Evolutionary conservation across 108 stramenopile genomes (phyloP).

Genomic region (Seminavis robusta): DNA sequence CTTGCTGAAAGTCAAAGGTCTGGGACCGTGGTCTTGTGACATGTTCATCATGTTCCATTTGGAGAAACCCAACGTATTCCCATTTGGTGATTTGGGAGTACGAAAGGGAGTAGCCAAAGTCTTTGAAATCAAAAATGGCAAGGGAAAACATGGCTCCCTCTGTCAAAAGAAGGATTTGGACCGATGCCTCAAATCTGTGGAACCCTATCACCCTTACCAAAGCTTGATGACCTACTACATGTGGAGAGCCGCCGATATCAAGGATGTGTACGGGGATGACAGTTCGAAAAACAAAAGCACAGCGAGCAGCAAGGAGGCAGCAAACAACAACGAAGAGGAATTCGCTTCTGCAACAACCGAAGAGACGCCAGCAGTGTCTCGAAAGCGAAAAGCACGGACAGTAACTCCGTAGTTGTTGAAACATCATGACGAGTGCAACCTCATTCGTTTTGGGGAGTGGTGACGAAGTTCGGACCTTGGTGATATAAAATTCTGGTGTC

Average conservation of each 20-base stretch:
- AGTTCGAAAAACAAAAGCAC: too few relatives aligned
- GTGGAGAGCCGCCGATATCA: slow-evolving; percentile 43
- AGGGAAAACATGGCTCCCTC: slow-evolving; percentile 17
- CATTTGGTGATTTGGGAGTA: slow-evolving; percentile 64
- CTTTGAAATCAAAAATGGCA: slow-evolving; percentile 21
- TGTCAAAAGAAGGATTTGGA: slow-evolving; percentile 37
- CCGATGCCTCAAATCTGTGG: slow-evolving; percentile 13
- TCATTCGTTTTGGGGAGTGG: too few relatives aligned
- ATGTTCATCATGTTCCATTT: slow-evolving; percentile 66
- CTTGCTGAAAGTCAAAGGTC: slow-evolving; percentile 44
- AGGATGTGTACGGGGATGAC: too few relatives aligned
- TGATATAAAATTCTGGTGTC: too few relatives aligned
- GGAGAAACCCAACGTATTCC: slow-evolving; percentile 41
- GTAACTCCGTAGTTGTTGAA: too few relatives aligned
- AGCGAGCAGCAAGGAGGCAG: too few relatives aligned
- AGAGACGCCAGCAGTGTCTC: too few relatives aligned
- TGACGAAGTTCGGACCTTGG: too few relatives aligned
- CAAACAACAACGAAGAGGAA: too few relatives aligned
- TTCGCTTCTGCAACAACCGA: too few relatives aligned
- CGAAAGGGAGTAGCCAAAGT: slow-evolving; percentile 42
- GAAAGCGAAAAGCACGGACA: too few relatives aligned
- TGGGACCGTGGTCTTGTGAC: slow-evolving; percentile 65
- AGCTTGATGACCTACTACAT: slow-evolving; percentile 45
- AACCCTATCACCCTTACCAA: slow-evolving; percentile 37
- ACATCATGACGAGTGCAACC: too few relatives aligned